Evolutionary conservation across 768 basidiomycete genomes (phyloP).

Genomic region (Gymnopilus junonius): DNA sequence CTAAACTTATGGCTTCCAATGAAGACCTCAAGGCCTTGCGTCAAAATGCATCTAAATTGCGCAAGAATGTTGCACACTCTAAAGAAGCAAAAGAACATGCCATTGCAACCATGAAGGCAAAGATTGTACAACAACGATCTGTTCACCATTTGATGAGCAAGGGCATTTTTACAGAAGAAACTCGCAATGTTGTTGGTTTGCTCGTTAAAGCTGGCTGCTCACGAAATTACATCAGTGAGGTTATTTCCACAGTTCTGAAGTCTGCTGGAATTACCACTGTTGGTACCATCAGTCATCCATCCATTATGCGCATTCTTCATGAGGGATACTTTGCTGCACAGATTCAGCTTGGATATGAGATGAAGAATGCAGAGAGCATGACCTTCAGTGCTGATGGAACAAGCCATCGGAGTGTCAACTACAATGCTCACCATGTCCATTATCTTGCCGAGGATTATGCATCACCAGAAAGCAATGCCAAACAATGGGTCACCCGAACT

Average conservation of each 20-base stretch:
- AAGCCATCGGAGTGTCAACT: slow-evolving; percentile 24
- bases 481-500: slow-evolving; percentile 16
- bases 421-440: slow-evolving; percentile 23
- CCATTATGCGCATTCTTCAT: slow-evolving; percentile 16
- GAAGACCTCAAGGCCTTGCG: background rate
- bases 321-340: slow-evolving; percentile 27
- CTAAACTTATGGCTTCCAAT: background rate
- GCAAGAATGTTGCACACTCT: no score
- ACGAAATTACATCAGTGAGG: background rate
- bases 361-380: slow-evolving; percentile 17
- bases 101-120: no score
- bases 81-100: no score
- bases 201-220: background rate
- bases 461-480: background rate
- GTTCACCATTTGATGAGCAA: background rate
- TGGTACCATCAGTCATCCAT: no score
- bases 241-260: background rate
- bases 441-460: slow-evolving; percentile 21
- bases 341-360: slow-evolving; percentile 27
- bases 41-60: no score
- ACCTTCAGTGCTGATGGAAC: slow-evolving; percentile 26
- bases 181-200: background rate
- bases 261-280: no score
- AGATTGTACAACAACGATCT: no score
- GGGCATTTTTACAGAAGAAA: background rate